Base-by-base conservation (phyloP, 225 moss, liverwort and hornwort species). In the Climacium dendroides region DNA sequence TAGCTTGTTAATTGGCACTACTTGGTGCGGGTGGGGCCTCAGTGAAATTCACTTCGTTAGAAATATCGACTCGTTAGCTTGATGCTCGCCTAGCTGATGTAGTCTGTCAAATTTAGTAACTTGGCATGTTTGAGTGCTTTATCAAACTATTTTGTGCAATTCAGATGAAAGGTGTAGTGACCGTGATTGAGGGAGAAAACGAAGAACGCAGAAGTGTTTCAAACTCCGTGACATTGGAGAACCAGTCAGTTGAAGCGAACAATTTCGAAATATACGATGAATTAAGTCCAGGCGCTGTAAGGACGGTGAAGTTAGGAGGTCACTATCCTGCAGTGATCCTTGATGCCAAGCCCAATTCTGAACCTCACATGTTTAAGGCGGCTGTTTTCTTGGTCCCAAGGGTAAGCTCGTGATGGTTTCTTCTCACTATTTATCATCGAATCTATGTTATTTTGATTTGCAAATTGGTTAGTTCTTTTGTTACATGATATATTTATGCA, bases 321-420 rank as follows among this genome's bases (percentile, higher is more conserved):
- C 94, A 96, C 37, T 99, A 95, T 87, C 90, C 91, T 78, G 92
- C 91, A 70, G 93, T 92, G 24, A 85, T 99, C 66, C 89, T 99
- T 92, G 98, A 99, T 91, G 92, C 95, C 74, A 96, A 95, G 87
- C 86, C 90, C 71, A 88, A 92, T 63, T 92, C 95, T 57, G 89
- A 90, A 86, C 80, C 89, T 82, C 90, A 87, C 81, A 89, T 70
- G 67, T 95, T 92, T 79, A 93, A 90, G 82, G 94, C 96, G 78
- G 95, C 98, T 87, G 94, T 99, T 89, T 99, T 96, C 89, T 91
- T 99, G 87, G 97, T 96, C 55, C 97, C 96, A 28, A 96, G 94
- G 94, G 98, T 98, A 90, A 92, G 80, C 43, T 82, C 47, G 55
- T 67, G 62, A 89, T 85, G 61, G 41, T 76, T 66, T 85, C 72